These are phyloP conservation scores for Diacronema lutheri DNA, from an alignment of 78 protist genomes.

Conservation along the genomic window DNA sequence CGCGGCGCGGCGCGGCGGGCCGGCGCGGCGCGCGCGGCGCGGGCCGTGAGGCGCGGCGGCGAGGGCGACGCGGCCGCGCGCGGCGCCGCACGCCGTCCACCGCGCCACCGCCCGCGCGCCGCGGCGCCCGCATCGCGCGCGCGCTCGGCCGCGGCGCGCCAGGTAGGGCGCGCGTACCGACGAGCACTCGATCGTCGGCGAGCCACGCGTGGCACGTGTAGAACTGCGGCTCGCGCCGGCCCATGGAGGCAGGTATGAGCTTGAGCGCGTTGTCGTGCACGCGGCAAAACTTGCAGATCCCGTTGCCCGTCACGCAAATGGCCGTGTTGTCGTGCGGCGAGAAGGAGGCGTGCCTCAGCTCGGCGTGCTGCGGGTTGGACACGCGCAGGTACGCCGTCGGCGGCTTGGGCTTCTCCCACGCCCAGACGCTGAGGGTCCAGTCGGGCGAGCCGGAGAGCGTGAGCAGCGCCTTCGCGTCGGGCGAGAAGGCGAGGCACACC, in stretches of 20 bases:
- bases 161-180: too few species aligned
- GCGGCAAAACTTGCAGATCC: slow-evolving; percentile 32
- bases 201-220: slow-evolving; percentile 67
- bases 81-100: too few species aligned
- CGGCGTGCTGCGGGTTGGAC: slow-evolving; percentile 3
- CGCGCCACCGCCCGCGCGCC: too few species aligned
- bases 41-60: too few species aligned
- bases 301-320: slow-evolving; percentile 54
- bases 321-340: slow-evolving; percentile 42
- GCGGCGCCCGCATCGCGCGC: too few species aligned
- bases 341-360: slow-evolving; percentile 40
- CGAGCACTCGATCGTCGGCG: slow-evolving; percentile 45
- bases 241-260: slow-evolving; percentile 28
- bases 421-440: slow-evolving; percentile 50
- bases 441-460: slow-evolving; percentile 56
- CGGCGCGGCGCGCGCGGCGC: too few species aligned
- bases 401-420: background rate
- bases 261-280: background rate
- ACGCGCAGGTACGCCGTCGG: background rate
- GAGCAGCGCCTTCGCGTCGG: slow-evolving; percentile 25
- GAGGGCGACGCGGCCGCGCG: too few species aligned
- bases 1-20: too few species aligned
- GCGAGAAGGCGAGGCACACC: slow-evolving; percentile 1
- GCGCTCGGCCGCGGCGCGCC: too few species aligned
- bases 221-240: slow-evolving; percentile 31